phyloP scores from a whole-genome alignment of 2,329 filamentous ascomycete species.

The Sphaerulina populicola region DNA sequence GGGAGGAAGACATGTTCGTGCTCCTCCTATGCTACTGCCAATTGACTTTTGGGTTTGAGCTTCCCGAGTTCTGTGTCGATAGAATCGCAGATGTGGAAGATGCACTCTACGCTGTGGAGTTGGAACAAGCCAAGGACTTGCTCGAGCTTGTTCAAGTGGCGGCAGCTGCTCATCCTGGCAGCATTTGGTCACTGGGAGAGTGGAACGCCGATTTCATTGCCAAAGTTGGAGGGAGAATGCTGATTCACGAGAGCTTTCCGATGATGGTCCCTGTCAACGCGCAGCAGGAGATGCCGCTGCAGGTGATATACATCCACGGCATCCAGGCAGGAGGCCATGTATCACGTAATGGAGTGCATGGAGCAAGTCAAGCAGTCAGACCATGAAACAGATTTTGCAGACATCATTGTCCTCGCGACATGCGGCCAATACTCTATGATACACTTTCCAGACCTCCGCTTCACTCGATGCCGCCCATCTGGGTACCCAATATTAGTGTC shows the following conservation, averaged over 20 bases:
- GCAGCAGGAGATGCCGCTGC: slow-evolving; percentile 22
- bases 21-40: slow-evolving; percentile 28
- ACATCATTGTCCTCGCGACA: too few relatives aligned
- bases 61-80: slow-evolving; percentile 18
- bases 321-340: background rate
- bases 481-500: too few relatives aligned
- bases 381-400: too few relatives aligned
- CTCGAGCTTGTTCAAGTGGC: slow-evolving; percentile 22
- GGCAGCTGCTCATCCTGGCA: slow-evolving; percentile 14
- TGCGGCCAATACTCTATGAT: too few relatives aligned
- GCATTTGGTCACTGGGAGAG: slow-evolving; percentile 22
- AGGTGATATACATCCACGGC: slow-evolving; percentile 25
- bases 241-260: slow-evolving; percentile 28
- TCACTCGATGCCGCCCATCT: too few relatives aligned
- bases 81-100: slow-evolving; percentile 6
- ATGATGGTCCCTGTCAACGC: slow-evolving; percentile 27
- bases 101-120: slow-evolving; percentile 10
- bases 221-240: slow-evolving; percentile 26
- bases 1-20: slow-evolving; percentile 34
- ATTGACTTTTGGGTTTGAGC: slow-evolving; percentile 16
- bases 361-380: too few relatives aligned
- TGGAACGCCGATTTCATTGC: slow-evolving; percentile 28
- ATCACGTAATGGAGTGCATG: background rate
- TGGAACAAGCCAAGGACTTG: slow-evolving; percentile 22
- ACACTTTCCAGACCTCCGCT: too few relatives aligned